Conservation (phyloP, 345 rosid species). For the Firmiana major region DNA sequence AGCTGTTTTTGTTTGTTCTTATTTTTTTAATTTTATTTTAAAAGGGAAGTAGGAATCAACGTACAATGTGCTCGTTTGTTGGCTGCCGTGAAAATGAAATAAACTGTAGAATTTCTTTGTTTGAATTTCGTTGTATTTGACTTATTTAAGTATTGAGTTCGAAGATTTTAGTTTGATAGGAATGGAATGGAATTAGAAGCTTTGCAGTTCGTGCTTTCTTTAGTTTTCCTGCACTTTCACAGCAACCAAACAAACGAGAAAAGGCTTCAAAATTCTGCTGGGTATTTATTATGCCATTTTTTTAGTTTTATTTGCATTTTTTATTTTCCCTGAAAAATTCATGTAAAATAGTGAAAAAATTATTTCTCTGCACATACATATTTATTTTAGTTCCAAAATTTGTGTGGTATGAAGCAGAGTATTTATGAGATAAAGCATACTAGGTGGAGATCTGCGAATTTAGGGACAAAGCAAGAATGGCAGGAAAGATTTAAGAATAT, state of each 20-base stretch:
- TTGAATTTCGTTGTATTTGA: not conserved
- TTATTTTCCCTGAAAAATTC: not conserved
- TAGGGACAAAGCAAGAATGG: slow-evolving; percentile 76
- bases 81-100: slow-evolving; percentile 15
- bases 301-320: not conserved
- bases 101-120: not conserved
- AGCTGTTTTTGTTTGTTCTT: not conserved
- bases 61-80: slow-evolving; percentile 5
- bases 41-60: not conserved
- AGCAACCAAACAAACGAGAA: not conserved
- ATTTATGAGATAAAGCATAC: slow-evolving; percentile 50
- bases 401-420: slow-evolving; percentile 34
- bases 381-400: not conserved
- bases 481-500: slow-evolving; percentile 71
- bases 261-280: not conserved
- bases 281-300: not conserved
- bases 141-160: slow-evolving; percentile 6
- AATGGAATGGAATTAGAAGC: not conserved
- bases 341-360: not conserved
- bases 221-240: not conserved
- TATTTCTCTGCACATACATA: not conserved
- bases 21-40: not conserved
- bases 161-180: not conserved
- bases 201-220: not conserved
- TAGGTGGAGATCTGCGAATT: slow-evolving; percentile 55